These are phyloP conservation scores for Porcisia deanei DNA, from an alignment of 208 protist species.

Conservation along the genomic window DNA sequence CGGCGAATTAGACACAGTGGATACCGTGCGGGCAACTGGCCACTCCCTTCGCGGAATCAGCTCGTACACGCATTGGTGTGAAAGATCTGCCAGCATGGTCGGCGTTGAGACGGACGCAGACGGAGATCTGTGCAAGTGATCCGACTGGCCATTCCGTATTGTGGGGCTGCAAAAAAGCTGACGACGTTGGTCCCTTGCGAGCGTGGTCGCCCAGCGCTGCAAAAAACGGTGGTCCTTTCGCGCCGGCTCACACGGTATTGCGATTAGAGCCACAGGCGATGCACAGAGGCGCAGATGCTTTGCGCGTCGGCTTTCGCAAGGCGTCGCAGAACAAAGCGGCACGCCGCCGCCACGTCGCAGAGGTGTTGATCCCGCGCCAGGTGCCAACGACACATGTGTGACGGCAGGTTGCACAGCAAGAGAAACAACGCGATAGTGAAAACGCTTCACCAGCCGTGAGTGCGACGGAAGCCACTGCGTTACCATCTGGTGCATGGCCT, in stretches of 20 bases:
- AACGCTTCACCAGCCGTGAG: constrained; percentile 38
- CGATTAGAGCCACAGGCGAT: not conserved
- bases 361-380: not conserved
- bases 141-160: not conserved
- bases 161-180: not conserved
- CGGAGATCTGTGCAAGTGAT: not conserved
- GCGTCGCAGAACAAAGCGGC: not conserved
- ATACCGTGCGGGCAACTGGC: not conserved
- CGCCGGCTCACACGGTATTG: constrained; percentile 10
- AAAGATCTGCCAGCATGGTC: constrained; percentile 41
- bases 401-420: constrained; percentile 16
- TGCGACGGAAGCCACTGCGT: constrained; percentile 69
- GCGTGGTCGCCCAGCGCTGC: constrained; percentile 55
- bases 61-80: constrained; percentile 49
- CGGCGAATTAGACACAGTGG: not conserved
- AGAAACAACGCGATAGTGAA: constrained; percentile 32
- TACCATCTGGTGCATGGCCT: not conserved
- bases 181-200: constrained; percentile 6
- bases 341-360: not conserved
- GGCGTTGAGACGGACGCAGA: not conserved
- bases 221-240: constrained; percentile 67
- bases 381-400: not conserved
- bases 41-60: constrained; percentile 3
- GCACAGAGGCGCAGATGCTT: not conserved
- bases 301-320: not conserved